A percentile compares a stretch with the other conserved stretches of the same genome.
phyloP scores from a whole-genome alignment of 805 yeast species.

The Yarrowia porcina region DNA sequence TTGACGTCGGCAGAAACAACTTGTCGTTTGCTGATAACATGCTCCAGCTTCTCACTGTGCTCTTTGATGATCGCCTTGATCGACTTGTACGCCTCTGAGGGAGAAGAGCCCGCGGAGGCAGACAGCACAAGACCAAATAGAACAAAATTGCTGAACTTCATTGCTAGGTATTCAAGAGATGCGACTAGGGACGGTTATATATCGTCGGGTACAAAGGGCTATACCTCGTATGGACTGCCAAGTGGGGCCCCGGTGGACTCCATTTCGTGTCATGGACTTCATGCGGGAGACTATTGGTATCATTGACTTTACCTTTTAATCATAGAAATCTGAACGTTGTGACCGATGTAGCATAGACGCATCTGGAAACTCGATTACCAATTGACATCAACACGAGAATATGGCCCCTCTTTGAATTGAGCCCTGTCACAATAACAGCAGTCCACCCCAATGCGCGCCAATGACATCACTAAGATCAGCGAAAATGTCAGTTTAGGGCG shows the following conservation, averaged over 20 bases:
- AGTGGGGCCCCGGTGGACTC: not conserved
- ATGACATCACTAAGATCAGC: too few relatives aligned
- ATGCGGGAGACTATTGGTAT: not conserved
- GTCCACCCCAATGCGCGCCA: too few relatives aligned
- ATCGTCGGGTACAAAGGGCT: not conserved
- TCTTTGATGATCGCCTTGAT: not conserved
- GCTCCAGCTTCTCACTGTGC: not conserved
- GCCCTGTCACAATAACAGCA: too few relatives aligned
- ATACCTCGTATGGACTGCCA: not conserved
- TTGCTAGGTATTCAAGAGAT: not conserved
- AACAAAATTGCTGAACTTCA: not conserved
- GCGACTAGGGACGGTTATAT: not conserved
- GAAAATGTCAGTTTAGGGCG: too few relatives aligned
- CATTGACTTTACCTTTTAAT: not conserved
- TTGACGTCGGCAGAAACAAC: not conserved
- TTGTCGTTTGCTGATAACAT: not conserved
- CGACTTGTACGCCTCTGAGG: constrained; percentile 3
- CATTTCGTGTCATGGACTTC: not conserved
- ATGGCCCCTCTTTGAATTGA: too few relatives aligned
- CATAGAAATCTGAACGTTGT: not conserved
- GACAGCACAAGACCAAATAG: not conserved
- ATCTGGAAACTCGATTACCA: not conserved
- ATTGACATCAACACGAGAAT: not conserved
- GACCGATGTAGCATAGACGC: not conserved
- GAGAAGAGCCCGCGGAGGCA: not conserved